Percentiles rank a stretch among this genome's conserved stretches.
phyloP scores from a whole-genome alignment of 1,284 basidiomycete genomes.

The Puccinia triticina region DNA sequence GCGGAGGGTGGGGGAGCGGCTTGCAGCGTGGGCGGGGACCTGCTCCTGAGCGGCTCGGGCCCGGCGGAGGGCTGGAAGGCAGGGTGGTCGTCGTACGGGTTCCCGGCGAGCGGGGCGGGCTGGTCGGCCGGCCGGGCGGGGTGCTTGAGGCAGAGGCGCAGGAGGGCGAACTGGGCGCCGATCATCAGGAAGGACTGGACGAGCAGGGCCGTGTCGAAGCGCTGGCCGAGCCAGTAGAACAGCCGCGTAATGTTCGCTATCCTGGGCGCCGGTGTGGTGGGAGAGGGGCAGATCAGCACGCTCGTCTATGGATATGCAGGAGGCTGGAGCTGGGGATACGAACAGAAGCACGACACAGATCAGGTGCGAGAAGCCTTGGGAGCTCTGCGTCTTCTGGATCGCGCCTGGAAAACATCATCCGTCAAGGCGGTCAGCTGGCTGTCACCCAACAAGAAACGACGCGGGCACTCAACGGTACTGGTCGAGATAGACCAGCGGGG shows the following conservation, averaged over 20 bases:
- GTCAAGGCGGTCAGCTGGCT: no score
- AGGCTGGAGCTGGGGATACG: constrained; percentile 52
- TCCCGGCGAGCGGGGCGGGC: no score
- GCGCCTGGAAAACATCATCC: no score
- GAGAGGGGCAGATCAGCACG: not conserved
- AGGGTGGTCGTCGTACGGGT: not conserved
- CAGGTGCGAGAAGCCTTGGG: constrained; percentile 63
- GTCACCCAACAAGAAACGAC: no score
- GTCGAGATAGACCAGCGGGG: constrained; percentile 63
- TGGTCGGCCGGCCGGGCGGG: constrained; percentile 53
- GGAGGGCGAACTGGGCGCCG: constrained; percentile 62
- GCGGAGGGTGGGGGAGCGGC: not conserved
- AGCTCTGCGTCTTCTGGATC: constrained; percentile 57
- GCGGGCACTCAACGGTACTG: constrained; percentile 55
- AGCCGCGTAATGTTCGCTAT: constrained; percentile 29
- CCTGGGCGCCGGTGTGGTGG: not conserved
- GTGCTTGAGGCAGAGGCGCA: constrained; percentile 64
- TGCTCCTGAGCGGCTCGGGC: not conserved
- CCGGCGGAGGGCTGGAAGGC: not conserved
- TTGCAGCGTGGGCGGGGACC: not conserved
- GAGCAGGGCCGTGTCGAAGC: constrained; percentile 64
- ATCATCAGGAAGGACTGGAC: constrained; percentile 64
- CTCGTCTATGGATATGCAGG: not conserved
- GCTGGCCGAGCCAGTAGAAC: constrained; percentile 64
- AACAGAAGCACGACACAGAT: constrained; percentile 58